Percentiles rank a stretch among this genome's conserved stretches.
phyloP scores from a whole-genome alignment of 164 flowering plant genomes.

The Saururus chinensis region DNA sequence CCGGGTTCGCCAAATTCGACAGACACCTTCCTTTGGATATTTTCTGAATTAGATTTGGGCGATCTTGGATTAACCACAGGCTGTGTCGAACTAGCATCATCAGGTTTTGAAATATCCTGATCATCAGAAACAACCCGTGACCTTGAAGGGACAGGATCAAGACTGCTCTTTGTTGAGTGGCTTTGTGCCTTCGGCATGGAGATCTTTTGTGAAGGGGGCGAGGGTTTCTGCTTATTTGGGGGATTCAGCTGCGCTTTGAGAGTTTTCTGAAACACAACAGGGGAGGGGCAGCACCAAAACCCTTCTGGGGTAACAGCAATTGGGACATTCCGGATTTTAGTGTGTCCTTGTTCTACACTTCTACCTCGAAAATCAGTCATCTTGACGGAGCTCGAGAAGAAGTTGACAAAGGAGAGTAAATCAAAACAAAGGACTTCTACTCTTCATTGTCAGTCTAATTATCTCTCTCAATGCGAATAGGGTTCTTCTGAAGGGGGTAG shows the following conservation, averaged over 20 bases:
- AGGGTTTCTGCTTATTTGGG: conserved; percentile 44
- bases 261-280: conserved; percentile 72
- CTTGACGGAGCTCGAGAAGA: too few relatives aligned
- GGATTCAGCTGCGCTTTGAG: conserved; percentile 45
- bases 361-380: conserved; percentile 72
- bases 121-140: conserved; percentile 30
- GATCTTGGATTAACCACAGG: conserved; percentile 35
- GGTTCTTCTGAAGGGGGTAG: too few relatives aligned
- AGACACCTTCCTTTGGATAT: conserved; percentile 61
- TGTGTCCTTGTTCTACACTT: conserved; percentile 59
- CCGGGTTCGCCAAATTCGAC: conserved; percentile 93
- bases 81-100: conserved; percentile 20
- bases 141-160: conserved; percentile 27
- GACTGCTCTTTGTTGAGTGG: conserved; percentile 31
- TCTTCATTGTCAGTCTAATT: too few relatives aligned
- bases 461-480: too few relatives aligned
- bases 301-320: conserved; percentile 99
- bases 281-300: conserved; percentile 98
- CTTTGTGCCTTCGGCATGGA: conserved; percentile 39
- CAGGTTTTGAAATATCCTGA: conserved; percentile 23
- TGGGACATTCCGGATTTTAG: conserved; percentile 82
- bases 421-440: too few relatives aligned
- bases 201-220: conserved; percentile 39
- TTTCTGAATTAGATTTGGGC: conserved; percentile 44
- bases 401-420: too few relatives aligned